These are phyloP conservation scores for Citrus sp. DNA, from an alignment of 345 rosid species.

Conservation along the genomic window DNA sequence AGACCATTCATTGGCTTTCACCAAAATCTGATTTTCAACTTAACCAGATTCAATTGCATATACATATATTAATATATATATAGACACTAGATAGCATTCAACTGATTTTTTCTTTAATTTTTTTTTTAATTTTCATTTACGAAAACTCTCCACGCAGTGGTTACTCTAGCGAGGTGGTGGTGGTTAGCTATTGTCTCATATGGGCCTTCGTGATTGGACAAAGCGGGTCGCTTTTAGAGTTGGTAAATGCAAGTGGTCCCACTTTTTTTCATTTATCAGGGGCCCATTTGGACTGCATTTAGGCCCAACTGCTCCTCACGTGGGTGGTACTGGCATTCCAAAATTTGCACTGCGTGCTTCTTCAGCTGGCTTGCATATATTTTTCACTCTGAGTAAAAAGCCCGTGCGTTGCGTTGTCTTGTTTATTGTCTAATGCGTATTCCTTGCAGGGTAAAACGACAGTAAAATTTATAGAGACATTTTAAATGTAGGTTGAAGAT, in stretches of 20 bases:
- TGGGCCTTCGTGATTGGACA: conserved; percentile 20
- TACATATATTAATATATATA: too few species aligned
- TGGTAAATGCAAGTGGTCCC: conserved; percentile 18
- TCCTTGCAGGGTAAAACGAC: not conserved
- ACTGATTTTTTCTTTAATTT: too few species aligned
- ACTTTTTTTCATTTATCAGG: not conserved
- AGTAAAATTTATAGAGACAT: not conserved
- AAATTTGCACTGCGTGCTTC: not conserved
- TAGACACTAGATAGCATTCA: not conserved
- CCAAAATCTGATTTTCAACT: not conserved
- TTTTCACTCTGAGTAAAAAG: not conserved
- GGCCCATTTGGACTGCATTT: conserved; percentile 10
- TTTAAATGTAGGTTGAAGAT: not conserved
- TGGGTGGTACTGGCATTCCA: not conserved
- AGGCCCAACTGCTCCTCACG: conserved; percentile 22
- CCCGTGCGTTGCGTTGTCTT: not conserved
- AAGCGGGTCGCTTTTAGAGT: conserved; percentile 4
- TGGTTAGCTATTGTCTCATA: conserved; percentile 13
- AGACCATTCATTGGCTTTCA: not conserved
- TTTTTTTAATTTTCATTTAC: not conserved
- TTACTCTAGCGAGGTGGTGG: not conserved
- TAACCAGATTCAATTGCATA: not conserved
- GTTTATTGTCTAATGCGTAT: not conserved
- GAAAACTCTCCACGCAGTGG: not conserved
- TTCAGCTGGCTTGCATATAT: not conserved